Base-by-base conservation (phyloP, 1,284 basidiomycete genomes). In the Malassezia psittaci region DNA sequence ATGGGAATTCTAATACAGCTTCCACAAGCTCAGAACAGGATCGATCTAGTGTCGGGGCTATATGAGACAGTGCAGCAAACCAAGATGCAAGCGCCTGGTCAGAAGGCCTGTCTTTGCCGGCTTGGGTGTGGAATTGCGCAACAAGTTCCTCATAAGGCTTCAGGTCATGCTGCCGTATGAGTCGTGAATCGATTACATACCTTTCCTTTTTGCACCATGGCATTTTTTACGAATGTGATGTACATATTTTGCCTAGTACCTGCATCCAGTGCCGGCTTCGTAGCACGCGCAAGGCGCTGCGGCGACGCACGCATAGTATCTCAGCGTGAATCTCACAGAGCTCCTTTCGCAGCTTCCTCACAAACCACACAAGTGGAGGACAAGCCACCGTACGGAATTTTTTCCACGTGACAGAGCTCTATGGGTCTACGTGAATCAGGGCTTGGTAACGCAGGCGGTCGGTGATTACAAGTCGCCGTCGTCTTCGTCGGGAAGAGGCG, bases 1-100 rank as follows among this genome's bases (percentile, higher is more conserved):
- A 99, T 6, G 90, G 89, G 65, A 94, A 80, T 56, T 81, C 81
- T 54, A 96, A 79, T 58, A 98, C 84, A 32, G 89, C 88, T 58
- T 91, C 84, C 34, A 96, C 85, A 18, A 99, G 82, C 0, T 83
- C 75, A n/a, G 83, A 78, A 71, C 98, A 91, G 4, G 82, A 79
- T 19, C 65, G 60, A 76, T 90, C 84, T 52, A 96, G 76, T 63
- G 87, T 80, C 60, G 87, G 84, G 64, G 76, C 76, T 58, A 77
- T 78, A 48, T 79, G 77, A 2, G 81, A 76, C 3, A 81, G 74
- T 0, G 79, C 79, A 12, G 78, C 71, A 29, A 81, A 76, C 53
- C 79, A 77, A 1, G 74, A 68, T 15, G 62, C 68, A 5, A 76
- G 52, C 13, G 65, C 65, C 33, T 29, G 58, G 43, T 29, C 59